Conservation (phyloP, 2,329 filamentous ascomycete genomes). For the Hypoxylon sp. region DNA sequence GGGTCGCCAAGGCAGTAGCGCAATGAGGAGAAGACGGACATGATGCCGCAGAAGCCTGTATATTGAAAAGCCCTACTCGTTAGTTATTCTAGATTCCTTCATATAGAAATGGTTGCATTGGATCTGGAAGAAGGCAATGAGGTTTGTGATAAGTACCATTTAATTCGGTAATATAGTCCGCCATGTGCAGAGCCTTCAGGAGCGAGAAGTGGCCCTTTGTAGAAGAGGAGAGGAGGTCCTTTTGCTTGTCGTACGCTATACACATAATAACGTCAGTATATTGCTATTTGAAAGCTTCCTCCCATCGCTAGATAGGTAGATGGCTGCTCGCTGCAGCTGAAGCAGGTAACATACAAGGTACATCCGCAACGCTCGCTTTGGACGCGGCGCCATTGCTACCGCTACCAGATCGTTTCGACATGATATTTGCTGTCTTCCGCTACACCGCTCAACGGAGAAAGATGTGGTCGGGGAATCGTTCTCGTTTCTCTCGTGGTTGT, state of each 20-base stretch:
- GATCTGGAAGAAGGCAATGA: neutral
- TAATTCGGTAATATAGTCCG: slow-evolving; percentile 86
- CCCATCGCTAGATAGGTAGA: neutral
- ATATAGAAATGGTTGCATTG: neutral
- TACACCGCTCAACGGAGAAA: slow-evolving; percentile 18
- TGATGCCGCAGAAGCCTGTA: slow-evolving; percentile 85
- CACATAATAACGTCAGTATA: slow-evolving; percentile 24
- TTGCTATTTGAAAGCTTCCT: neutral
- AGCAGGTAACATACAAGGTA: slow-evolving; percentile 57
- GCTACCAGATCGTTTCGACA: slow-evolving; percentile 73
- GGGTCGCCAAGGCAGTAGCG: slow-evolving; percentile 88
- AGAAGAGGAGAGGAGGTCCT: slow-evolving; percentile 76
- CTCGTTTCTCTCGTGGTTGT: neutral
- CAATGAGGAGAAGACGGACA: slow-evolving; percentile 96
- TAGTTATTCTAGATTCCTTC: slow-evolving; percentile 12
- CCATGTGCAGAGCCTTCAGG: slow-evolving; percentile 78
- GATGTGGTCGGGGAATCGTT: slow-evolving; percentile 8
- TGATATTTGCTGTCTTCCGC: slow-evolving; percentile 52
- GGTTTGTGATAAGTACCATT: slow-evolving; percentile 71
- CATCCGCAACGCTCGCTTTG: slow-evolving; percentile 58
- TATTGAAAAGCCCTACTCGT: slow-evolving; percentile 16
- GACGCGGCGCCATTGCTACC: slow-evolving; percentile 62
- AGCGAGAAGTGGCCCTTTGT: slow-evolving; percentile 78
- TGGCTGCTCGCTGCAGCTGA: neutral
- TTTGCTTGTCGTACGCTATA: slow-evolving; percentile 80